phyloP scores from a whole-genome alignment of 176 grass and related monocot genomes.

The Zea luxurians region DNA sequence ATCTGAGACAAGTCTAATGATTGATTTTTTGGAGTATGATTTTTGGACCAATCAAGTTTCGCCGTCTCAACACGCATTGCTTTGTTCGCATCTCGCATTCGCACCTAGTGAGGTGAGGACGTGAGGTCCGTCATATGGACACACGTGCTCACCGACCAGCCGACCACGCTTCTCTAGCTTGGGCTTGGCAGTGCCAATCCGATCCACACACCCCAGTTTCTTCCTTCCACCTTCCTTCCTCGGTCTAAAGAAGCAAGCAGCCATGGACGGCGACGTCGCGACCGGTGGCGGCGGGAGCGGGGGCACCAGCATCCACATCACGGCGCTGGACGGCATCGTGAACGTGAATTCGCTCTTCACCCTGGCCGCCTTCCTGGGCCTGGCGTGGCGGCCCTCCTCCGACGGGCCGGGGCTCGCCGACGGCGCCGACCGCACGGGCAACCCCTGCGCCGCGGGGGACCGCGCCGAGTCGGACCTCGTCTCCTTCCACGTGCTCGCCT shows the following conservation, averaged over 20 bases:
- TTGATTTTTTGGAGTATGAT: too few species aligned
- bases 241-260: not conserved
- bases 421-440: conserved; percentile 28
- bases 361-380: conserved; percentile 67
- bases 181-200: not conserved
- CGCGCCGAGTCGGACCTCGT: conserved; percentile 66
- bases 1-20: too few species aligned
- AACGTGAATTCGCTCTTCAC: conserved; percentile 98
- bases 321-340: conserved; percentile 89
- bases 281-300: conserved; percentile 9
- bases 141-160: conserved; percentile 25
- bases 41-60: too few species aligned
- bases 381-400: conserved; percentile 70
- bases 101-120: not conserved
- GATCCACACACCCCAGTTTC: not conserved
- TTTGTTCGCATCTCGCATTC: not conserved
- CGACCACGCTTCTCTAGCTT: not conserved
- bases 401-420: conserved; percentile 40
- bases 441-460: conserved; percentile 55
- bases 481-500: conserved; percentile 80
- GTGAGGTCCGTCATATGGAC: not conserved
- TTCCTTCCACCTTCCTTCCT: not conserved
- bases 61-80: not conserved
- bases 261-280: conserved; percentile 37
- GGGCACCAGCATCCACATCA: conserved; percentile 80